Percentiles rank a stretch among this genome's conserved stretches.
phyloP scores from a whole-genome alignment of 805 yeast species.

The Ogataea thermomethanolica region DNA sequence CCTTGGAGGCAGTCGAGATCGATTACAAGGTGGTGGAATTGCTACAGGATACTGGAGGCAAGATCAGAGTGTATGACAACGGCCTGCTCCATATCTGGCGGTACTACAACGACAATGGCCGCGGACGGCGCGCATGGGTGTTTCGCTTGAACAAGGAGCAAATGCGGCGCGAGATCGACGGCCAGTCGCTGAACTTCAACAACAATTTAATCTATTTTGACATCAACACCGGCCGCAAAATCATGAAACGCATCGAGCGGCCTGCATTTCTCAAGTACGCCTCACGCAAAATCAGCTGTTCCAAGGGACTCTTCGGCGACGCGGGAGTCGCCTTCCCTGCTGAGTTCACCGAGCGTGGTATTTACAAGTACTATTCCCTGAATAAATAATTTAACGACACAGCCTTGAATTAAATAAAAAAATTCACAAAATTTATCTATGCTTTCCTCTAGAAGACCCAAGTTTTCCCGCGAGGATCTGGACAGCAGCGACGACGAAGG shows the following conservation, averaged over 20 bases:
- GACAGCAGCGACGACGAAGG: slow-evolving; percentile 25
- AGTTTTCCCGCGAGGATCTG: slow-evolving; percentile 16
- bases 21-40: slow-evolving; percentile 54
- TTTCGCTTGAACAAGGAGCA: slow-evolving; percentile 40
- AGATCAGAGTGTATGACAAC: slow-evolving; percentile 26
- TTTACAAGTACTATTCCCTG: slow-evolving; percentile 55
- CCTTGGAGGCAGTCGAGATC: slow-evolving; percentile 64
- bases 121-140: slow-evolving; percentile 82
- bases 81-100: slow-evolving; percentile 40
- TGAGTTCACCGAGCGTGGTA: slow-evolving; percentile 48
- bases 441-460: slow-evolving; percentile 19
- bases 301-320: slow-evolving; percentile 45
- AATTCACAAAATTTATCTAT: no score
- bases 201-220: slow-evolving; percentile 54
- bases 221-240: slow-evolving; percentile 59
- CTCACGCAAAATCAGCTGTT: slow-evolving; percentile 50
- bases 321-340: slow-evolving; percentile 48
- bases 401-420: not conserved
- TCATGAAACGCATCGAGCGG: slow-evolving; percentile 41
- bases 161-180: slow-evolving; percentile 20
- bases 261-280: slow-evolving; percentile 53
- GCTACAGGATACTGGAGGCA: slow-evolving; percentile 34
- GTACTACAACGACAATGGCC: slow-evolving; percentile 45
- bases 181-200: slow-evolving; percentile 27
- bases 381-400: slow-evolving; percentile 35